Percentiles rank a stretch among this genome's conserved stretches.
Evolutionary conservation across 192 early-diverging fungal species (phyloP).

Genomic region (Linnemannia schmuckeri): DNA sequence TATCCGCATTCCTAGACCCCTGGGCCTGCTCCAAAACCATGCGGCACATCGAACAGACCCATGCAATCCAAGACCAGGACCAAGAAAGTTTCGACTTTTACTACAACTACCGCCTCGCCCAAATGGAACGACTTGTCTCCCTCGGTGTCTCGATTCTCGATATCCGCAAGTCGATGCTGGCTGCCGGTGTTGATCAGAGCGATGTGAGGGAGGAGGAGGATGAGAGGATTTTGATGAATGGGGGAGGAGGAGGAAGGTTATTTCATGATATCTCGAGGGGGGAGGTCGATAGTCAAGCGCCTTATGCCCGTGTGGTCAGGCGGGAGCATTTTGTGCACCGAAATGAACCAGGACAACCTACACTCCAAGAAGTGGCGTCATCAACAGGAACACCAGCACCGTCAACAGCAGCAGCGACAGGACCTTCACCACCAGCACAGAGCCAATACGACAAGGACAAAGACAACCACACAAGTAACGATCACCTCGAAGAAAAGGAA

Average conservation of each 20-base stretch:
- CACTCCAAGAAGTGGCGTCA: no score
- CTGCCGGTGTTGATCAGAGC: no score
- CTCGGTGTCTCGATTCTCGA: conserved; percentile 6
- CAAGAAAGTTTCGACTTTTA: background rate
- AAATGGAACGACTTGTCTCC: conserved; percentile 26
- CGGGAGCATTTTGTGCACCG: no score
- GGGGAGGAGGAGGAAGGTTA: no score
- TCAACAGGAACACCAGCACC: no score
- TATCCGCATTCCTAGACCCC: conserved; percentile 18
- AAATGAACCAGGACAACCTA: no score
- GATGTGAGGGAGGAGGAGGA: background rate
- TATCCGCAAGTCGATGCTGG: background rate
- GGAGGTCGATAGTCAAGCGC: background rate
- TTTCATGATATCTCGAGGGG: background rate
- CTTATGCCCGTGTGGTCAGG: background rate
- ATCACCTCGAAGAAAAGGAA: background rate
- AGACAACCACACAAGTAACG: background rate
- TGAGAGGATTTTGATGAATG: background rate
- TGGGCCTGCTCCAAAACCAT: conserved; percentile 35
- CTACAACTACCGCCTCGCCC: background rate
- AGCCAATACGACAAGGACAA: background rate
- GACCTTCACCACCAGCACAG: background rate
- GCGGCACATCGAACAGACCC: conserved; percentile 16
- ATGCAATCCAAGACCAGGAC: background rate
- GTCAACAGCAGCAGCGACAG: background rate